Base-by-base conservation (phyloP, 768 basidiomycete genomes). In the Boletellus ananiceps region DNA sequence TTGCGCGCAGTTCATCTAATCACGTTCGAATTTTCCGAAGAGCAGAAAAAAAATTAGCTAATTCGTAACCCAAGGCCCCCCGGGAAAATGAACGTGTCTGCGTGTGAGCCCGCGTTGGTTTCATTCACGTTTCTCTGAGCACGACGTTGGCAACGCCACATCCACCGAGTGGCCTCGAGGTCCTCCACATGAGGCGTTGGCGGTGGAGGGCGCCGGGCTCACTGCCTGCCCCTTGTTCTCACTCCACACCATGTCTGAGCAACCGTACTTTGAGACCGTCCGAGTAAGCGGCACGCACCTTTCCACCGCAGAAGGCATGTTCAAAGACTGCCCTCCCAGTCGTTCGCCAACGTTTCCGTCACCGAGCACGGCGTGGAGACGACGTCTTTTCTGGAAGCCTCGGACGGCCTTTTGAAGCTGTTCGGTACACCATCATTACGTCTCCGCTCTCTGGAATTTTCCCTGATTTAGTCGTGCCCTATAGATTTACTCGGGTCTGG, bases 291-390 rank as follows among this genome's bases (percentile, higher is more conserved):
- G 50, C 43, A 42, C 21, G 25, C 36, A 45, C 40, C n/a, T 47
- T 39, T 42, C 19, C 15, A 40, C 15, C 21, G 3, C n/a, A 18
- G 42, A 41, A 42, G 16, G 29, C 41, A 37, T 9, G 38, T 44
- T 56, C 8, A 48, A 44, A 19, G 19, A 19, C 19, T 44, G 36
- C 39, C 38, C 29, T 42, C 14, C 46, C 23, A 96, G 93, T 93
- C 90, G 9, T 97, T 89, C 68, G 81, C 79, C 59, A 88, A 95
- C 54, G 89, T 97, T 35, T 78, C 82, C 14, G 73, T 88, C 57
- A 81, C 80, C n/a, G 75, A 80, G 38, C 70, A 74, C 4, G 93
- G 94, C 13, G 82, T 98, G 44, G 83, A 93, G 62, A 91, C 93
- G 0, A 61, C 71, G 16, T 67, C 77, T 12, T 98, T 98, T 73